phyloP scores from a whole-genome alignment of 257 asterid genomes.

The Haberlea rhodopensis region DNA sequence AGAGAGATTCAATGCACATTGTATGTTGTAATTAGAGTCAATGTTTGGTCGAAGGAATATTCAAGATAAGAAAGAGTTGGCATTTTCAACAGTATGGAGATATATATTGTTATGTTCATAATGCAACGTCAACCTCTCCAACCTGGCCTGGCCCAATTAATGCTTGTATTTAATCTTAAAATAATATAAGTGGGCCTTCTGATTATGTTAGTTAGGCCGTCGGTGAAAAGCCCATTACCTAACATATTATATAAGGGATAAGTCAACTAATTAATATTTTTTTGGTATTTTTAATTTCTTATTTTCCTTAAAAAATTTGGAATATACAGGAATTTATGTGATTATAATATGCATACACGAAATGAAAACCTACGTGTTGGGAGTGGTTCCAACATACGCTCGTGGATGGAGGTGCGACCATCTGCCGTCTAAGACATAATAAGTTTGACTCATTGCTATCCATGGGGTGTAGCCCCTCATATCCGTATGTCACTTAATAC shows the following conservation, averaged over 20 bases:
- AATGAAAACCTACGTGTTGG: no score
- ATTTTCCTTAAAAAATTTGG: no score
- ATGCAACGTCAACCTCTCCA: conserved; percentile 34
- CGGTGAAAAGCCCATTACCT: conserved; percentile 19
- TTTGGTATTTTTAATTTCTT: not conserved
- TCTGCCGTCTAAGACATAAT: no score
- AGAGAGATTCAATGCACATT: not conserved
- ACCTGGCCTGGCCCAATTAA: conserved; percentile 18
- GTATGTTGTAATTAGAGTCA: conserved; percentile 1
- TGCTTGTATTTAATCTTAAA: not conserved
- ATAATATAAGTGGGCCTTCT: conserved; percentile 29
- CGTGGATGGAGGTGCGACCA: no score
- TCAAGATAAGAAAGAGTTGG: conserved; percentile 36
- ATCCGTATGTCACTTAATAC: no score
- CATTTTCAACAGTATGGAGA: conserved; percentile 48
- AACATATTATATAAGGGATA: conserved; percentile 14
- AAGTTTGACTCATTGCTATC: no score
- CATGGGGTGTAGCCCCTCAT: no score
- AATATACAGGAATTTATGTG: not conserved
- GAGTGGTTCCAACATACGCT: no score
- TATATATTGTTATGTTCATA: not conserved
- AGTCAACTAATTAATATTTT: conserved; percentile 8
- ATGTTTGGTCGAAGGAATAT: conserved; percentile 30
- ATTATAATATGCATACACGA: no score
- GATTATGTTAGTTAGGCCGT: not conserved